phyloP scores from a whole-genome alignment of 495 filamentous ascomycete species.

The Aspergillus nanangensis region DNA sequence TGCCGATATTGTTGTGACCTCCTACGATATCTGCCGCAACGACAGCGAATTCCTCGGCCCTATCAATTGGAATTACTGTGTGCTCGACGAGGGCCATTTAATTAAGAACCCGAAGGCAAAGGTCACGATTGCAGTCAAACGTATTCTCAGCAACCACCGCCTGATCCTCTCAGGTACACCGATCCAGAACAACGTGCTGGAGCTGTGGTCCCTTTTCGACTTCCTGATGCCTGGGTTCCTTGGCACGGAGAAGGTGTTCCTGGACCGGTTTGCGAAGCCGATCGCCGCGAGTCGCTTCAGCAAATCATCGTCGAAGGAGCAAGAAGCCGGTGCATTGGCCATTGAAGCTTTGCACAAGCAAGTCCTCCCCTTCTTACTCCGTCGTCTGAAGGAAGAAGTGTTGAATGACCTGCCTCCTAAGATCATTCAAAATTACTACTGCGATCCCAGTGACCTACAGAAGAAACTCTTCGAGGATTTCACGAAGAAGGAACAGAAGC shows the following conservation, averaged over 20 bases:
- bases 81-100: slow-evolving; percentile 94
- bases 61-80: slow-evolving; percentile 93
- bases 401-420: slow-evolving; percentile 94
- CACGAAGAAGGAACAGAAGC: slow-evolving; percentile 83
- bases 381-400: slow-evolving; percentile 96
- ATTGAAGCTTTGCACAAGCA: slow-evolving; percentile 98
- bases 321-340: slow-evolving; percentile 92
- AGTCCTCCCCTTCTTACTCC: slow-evolving; percentile 92
- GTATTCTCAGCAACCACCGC: slow-evolving; percentile 82
- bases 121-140: slow-evolving; percentile 86
- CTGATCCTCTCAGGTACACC: slow-evolving; percentile 95
- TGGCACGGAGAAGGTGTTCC: slow-evolving; percentile 96
- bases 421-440: slow-evolving; percentile 99
- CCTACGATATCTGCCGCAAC: slow-evolving; percentile 95
- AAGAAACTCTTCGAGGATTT: slow-evolving; percentile 95
- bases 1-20: slow-evolving; percentile 92
- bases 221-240: slow-evolving; percentile 99
- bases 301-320: slow-evolving; percentile 96
- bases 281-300: slow-evolving; percentile 91
- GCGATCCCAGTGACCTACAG: slow-evolving; percentile 93
- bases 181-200: slow-evolving; percentile 96
- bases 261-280: slow-evolving; percentile 95
- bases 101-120: slow-evolving; percentile 98
- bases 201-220: slow-evolving; percentile 98
- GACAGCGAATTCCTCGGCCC: slow-evolving; percentile 80